phyloP scores from a whole-genome alignment of 2,329 filamentous ascomycete species.

The Periglandula ipomoeae region DNA sequence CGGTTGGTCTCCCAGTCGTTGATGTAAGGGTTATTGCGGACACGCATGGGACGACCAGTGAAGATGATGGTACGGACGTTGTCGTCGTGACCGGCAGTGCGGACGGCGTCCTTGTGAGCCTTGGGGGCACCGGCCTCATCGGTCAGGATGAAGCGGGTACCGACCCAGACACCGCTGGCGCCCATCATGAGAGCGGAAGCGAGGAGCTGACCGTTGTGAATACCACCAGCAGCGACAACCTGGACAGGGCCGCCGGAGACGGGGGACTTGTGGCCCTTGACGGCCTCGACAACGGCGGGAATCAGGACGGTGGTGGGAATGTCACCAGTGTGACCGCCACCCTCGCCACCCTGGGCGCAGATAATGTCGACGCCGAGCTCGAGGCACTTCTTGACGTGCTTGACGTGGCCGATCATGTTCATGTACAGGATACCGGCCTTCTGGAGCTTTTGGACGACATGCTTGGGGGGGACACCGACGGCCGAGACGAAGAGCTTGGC shows the following conservation, averaged over 20 bases:
- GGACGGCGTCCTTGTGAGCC: constrained; percentile 90
- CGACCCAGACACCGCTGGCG: constrained; percentile 88
- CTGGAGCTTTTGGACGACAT: constrained; percentile 85
- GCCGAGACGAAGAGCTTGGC: constrained; percentile 94
- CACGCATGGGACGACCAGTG: constrained; percentile 88
- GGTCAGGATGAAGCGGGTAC: constrained; percentile 87
- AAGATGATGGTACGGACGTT: constrained; percentile 97
- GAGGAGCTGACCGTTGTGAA: constrained; percentile 85
- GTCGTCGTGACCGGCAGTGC: constrained; percentile 86
- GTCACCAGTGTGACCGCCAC: constrained; percentile 92
- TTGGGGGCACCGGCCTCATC: constrained; percentile 92
- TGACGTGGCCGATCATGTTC: constrained; percentile 99
- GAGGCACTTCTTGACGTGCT: constrained; percentile 95
- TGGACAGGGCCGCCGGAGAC: constrained; percentile 82
- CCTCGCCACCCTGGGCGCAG: constrained; percentile 96
- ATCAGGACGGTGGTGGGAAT: constrained; percentile 89
- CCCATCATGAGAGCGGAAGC: constrained; percentile 90
- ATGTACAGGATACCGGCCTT: constrained; percentile 84
- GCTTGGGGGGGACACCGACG: constrained; percentile 84
- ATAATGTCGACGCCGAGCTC: constrained; percentile 91
- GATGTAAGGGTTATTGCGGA: constrained; percentile 91
- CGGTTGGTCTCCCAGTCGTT: constrained; percentile 94
- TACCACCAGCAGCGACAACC: constrained; percentile 87
- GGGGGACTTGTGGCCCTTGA: constrained; percentile 72
- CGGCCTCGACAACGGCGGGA: constrained; percentile 77